These are phyloP conservation scores for Fusarium cicatricum DNA, from an alignment of 2,329 filamentous ascomycete genomes.

Conservation along the genomic window DNA sequence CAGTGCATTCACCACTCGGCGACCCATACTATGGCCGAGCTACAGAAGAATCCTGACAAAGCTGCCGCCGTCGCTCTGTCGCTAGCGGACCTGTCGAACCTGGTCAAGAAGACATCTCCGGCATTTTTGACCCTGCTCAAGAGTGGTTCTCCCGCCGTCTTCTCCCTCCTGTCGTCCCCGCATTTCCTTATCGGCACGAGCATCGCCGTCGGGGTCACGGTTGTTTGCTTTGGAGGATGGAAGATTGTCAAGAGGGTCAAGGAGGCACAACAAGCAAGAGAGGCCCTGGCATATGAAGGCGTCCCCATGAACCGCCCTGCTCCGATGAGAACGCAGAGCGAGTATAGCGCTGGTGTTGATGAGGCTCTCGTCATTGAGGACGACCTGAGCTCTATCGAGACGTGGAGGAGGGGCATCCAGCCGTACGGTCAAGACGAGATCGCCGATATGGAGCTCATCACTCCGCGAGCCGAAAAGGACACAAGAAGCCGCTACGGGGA, in stretches of 20 bases:
- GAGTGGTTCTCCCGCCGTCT: constrained; percentile 82
- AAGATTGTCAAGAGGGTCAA: constrained; percentile 93
- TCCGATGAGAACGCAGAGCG: constrained; percentile 41
- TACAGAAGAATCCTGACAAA: constrained; percentile 78
- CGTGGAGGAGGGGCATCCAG: constrained; percentile 65
- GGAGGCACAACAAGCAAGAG: constrained; percentile 48
- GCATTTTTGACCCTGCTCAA: constrained; percentile 80
- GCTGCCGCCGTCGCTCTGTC: constrained; percentile 94
- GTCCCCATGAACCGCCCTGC: constrained; percentile 38
- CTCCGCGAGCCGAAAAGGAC: constrained; percentile 61
- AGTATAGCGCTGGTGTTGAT: constrained; percentile 52
- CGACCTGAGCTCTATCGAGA: constrained; percentile 66
- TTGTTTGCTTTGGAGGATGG: constrained; percentile 95
- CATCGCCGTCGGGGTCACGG: constrained; percentile 88
- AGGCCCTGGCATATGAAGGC: constrained; percentile 42
- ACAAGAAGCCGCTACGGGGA: constrained; percentile 48
- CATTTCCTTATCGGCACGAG: constrained; percentile 95
- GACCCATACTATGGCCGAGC: constrained; percentile 79
- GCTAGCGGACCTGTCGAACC: constrained; percentile 85
- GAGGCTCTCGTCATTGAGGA: constrained; percentile 67
- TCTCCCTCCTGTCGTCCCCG: constrained; percentile 85
- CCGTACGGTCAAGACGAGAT: constrained; percentile 56
- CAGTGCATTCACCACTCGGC: constrained; percentile 89
- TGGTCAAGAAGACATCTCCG: constrained; percentile 86
- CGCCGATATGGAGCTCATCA: constrained; percentile 66